Base-by-base conservation (phyloP, 306 rosid genomes). In the Arachis hypogaea region DNA sequence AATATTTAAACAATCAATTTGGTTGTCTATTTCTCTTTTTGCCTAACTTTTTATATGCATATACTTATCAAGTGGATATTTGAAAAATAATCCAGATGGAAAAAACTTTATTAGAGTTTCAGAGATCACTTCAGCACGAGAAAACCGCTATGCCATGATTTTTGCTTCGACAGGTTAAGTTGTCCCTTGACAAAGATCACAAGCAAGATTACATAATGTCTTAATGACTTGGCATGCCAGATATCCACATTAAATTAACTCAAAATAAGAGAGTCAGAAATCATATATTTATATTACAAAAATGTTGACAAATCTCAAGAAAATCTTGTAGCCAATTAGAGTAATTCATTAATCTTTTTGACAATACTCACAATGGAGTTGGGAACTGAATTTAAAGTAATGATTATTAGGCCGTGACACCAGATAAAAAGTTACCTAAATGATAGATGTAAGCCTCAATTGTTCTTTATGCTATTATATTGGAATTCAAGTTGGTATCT, bases 151-250 rank as follows among this genome's bases (percentile, higher is more conserved):
- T 12, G 14, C 18, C 80, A 69, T 63, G 60, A 66, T 65, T 76
- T 74, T 69, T 76, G 80, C 70, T 68, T 57, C 42, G 55, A 76
- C 79, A 65, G 84, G 81, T 81, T 63, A 72, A 72, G 6, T 69
- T 81, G 82, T 75, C 81, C 40, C 40, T 63, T 22, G 45, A 65
- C 63, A 56, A 9, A 33, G 67, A 78, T 64, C 4, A 41, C 38
- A 74, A 73, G 63, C 41, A 77, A 69, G 75, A 72, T 62, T 75
- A 22, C 45, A 52, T 69, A 57, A 56, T 56, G 29, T 18, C 33
- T 16, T 69, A 57, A 56, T 56, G 29, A 41, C 33, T 16, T 72
- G 47, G 60, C 11, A 45, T 46, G 58, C 42, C 28, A 46, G 44
- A 66, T 66, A 40, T 10, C 52, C 36, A 50, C 63, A 51, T 61